Conservation (phyloP, 2,329 filamentous ascomycete species). For the Emergomyces orientalis region DNA sequence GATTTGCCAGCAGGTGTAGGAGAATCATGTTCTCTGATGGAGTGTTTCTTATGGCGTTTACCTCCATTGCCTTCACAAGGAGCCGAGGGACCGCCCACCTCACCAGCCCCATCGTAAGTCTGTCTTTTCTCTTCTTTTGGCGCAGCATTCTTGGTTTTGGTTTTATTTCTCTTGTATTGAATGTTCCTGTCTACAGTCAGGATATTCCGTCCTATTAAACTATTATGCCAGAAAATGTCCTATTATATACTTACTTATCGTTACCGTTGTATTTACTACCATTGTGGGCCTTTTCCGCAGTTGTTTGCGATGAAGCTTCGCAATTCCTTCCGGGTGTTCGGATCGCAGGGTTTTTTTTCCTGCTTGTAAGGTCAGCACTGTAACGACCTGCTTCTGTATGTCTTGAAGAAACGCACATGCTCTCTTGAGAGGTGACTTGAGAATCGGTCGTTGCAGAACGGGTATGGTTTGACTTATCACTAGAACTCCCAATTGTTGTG, state of each 20-base stretch:
- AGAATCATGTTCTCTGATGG: not conserved
- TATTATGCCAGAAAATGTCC: not conserved
- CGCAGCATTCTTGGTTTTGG: not conserved
- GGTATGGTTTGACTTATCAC: not conserved
- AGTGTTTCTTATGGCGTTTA: not conserved
- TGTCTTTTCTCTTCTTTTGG: not conserved
- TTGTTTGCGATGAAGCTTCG: not conserved
- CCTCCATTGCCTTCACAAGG: not conserved
- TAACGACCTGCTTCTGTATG: not conserved
- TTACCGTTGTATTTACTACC: not conserved
- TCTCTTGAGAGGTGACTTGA: not conserved
- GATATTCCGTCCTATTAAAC: not conserved
- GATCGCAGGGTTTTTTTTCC: not conserved
- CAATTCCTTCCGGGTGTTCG: not conserved
- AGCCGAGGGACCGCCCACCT: not conserved
- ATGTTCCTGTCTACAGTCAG: not conserved
- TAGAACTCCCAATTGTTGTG: not conserved
- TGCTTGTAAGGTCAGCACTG: not conserved
- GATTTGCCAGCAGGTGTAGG: not conserved
- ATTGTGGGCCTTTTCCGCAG: not conserved
- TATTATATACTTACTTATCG: slow-evolving; percentile 1
- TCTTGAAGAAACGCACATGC: not conserved
- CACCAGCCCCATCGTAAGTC: not conserved
- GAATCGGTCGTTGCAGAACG: not conserved
- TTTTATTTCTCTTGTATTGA: not conserved